Evolutionary conservation across 345 rosid genomes (phyloP).

Genomic region (Gossypium mustelinum): DNA sequence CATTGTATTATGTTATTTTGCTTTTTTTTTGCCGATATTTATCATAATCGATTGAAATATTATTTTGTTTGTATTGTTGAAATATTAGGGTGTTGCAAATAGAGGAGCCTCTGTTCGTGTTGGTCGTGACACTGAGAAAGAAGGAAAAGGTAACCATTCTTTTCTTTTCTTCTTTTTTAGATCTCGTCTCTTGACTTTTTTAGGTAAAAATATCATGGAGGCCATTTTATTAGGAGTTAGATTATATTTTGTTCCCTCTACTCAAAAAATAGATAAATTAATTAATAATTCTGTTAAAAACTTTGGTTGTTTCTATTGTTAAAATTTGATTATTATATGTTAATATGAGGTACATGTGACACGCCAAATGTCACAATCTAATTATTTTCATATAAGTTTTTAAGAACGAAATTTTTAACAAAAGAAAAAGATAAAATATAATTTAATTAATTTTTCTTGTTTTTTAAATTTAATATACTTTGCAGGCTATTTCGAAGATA

Average conservation of each 20-base stretch:
- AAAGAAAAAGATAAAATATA: no score
- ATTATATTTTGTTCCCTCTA: rapidly evolving
- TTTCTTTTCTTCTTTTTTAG: background rate
- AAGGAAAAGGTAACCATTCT: conserved; percentile 42
- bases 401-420: no score
- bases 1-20: no score
- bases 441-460: no score
- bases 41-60: background rate
- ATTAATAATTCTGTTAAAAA: no score
- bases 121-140: conserved; percentile 74
- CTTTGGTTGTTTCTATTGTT: no score
- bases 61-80: background rate
- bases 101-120: conserved; percentile 82
- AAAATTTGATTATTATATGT: no score
- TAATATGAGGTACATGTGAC: rapidly evolving
- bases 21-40: background rate
- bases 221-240: no score
- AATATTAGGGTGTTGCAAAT: conserved; percentile 67
- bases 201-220: no score
- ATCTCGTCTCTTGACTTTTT: no score
- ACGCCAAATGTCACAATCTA: rapidly evolving
- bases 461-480: background rate
- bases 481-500: conserved; percentile 76
- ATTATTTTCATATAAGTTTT: no score
- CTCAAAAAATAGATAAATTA: no score